Base-by-base conservation (phyloP, 164 flowering plant species). In the Vitis amurensis region DNA sequence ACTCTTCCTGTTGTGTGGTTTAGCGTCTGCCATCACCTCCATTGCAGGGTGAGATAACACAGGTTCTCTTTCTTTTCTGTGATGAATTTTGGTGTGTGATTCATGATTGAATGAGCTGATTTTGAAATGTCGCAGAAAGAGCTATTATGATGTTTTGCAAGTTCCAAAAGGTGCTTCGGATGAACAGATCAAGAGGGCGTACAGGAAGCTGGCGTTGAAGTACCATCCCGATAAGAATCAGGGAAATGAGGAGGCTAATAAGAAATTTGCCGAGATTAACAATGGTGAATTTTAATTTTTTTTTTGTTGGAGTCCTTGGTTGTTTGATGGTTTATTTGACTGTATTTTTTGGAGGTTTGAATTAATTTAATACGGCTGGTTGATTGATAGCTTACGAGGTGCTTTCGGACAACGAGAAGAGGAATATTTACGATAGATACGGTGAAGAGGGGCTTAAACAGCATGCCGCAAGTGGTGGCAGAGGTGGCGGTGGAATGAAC, bases 361-460 rank as follows among this genome's bases (percentile, higher is more conserved):
- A 0, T 52, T 19, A 37, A 37, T 50, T 64, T 66, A 3, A 9
- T 23, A 6, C 44, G 44, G 7, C 7, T 3, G 4, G 44, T 55
- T 48, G 52, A 13, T 65, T 68, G 15, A 53, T 74, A 96, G 99
- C 99, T 50, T 96, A 96, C 64, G 99, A 96, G 78, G 97, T 93
- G 70, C 60, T 96, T 68, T 85, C 93, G 63, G 98, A 96, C 84
- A 72, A 84, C 14, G 98, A 96, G 76, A 96, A 93, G 94, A 89
- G 99, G 84, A 78, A 66, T 55, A 89, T 96, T 49, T 96, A 96
- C 52, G 97, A 96, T 78, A 85, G 83, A 74, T 87, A 96, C 72
- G 99, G 99, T 15, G 99, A 96, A 67, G 98, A 96, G 73, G 99
- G 99, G 6, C 81, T 96, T 62, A 96, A 90, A 74, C 98, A 96